phyloP scores from a whole-genome alignment of 2,329 filamentous ascomycete genomes.

The Colletotrichum lini region DNA sequence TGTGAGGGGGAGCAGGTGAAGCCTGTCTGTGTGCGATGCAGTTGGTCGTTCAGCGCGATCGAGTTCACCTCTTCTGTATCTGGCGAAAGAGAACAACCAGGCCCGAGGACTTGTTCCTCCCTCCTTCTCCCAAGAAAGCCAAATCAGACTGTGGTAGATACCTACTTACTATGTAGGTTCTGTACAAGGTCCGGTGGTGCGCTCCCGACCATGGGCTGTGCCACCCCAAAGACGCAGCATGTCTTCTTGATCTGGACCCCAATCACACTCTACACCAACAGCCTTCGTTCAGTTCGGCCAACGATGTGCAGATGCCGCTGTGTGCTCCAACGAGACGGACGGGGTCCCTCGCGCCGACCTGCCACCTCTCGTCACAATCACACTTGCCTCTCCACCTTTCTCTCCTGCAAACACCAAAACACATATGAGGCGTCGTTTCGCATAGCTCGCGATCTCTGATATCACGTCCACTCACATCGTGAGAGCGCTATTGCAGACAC shows the following conservation, averaged over 20 bases:
- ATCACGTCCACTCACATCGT: conserved; percentile 24
- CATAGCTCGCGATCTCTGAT: neutral
- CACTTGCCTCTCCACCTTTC: conserved; percentile 1
- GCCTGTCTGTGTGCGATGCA: too few species aligned
- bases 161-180: too few species aligned
- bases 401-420: conserved; percentile 35
- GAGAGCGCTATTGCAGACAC: neutral
- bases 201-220: conserved; percentile 6
- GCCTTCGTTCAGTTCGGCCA: neutral
- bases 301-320: neutral
- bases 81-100: too few species aligned
- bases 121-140: too few species aligned
- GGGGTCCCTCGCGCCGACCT: conserved; percentile 4
- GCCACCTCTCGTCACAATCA: conserved; percentile 38
- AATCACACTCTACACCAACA: conserved; percentile 15
- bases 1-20: too few species aligned
- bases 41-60: too few species aligned
- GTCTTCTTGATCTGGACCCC: neutral
- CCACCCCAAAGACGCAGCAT: conserved; percentile 15
- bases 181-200: too few species aligned
- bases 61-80: too few species aligned
- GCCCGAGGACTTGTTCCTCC: too few species aligned
- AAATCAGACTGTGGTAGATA: too few species aligned
- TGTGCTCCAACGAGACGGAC: neutral
- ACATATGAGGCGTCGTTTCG: conserved; percentile 37